Evolutionary conservation across 768 basidiomycete species (phyloP).

Genomic region (Auricularia cornea): DNA sequence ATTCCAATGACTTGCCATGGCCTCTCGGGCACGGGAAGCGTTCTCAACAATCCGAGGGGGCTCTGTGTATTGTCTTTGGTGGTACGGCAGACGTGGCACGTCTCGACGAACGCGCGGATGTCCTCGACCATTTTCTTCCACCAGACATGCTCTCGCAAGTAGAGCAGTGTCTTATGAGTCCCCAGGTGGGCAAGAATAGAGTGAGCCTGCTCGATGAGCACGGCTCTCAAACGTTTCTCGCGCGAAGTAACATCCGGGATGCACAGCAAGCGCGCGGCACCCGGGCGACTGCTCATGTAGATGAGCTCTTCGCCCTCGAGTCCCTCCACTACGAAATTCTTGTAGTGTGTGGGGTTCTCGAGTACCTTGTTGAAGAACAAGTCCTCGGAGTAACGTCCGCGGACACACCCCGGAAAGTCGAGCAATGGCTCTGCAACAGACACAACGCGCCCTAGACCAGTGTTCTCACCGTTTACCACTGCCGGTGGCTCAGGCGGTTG

Average conservation of each 20-base stretch:
- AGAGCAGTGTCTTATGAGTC: constrained; percentile 12
- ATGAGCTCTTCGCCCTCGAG: background rate
- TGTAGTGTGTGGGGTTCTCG: background rate
- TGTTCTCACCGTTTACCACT: too few species aligned
- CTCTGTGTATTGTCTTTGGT: constrained; percentile 14
- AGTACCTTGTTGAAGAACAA: constrained; percentile 1
- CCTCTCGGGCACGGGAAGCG: constrained; percentile 14
- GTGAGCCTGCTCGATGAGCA: constrained; percentile 17
- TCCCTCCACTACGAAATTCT: constrained; percentile 4
- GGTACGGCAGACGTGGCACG: constrained; percentile 15
- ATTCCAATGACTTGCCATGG: constrained; percentile 23
- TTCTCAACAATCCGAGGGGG: constrained; percentile 17
- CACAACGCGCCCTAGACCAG: background rate
- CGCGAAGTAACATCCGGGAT: constrained; percentile 4
- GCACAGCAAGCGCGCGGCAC: background rate
- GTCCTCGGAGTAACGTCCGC: background rate
- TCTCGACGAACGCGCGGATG: constrained; percentile 17
- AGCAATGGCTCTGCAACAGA: background rate
- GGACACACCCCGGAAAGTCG: background rate
- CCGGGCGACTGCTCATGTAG: background rate
- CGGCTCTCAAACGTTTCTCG: constrained; percentile 1
- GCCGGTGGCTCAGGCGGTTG: too few species aligned
- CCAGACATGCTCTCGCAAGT: constrained; percentile 22
- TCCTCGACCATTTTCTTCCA: constrained; percentile 30
- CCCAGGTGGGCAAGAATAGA: constrained; percentile 33